phyloP scores from a whole-genome alignment of 2,329 filamentous ascomycete species.

The Aspergillus transmontanensis region DNA sequence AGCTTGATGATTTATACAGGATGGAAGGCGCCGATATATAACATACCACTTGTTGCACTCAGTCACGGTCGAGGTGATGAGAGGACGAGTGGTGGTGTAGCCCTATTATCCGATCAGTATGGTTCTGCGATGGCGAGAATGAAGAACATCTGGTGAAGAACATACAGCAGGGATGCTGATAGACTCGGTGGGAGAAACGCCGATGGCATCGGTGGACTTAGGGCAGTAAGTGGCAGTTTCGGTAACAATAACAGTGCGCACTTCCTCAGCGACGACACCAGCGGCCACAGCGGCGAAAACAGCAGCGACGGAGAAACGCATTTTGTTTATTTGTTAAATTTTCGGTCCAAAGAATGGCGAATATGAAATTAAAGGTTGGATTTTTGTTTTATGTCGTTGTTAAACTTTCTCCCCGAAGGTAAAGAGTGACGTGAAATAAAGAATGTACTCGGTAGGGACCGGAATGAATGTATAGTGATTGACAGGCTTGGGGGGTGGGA shows the following conservation, averaged over 20 bases:
- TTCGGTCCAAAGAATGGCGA: conserved; percentile 17
- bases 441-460: conserved; percentile 43
- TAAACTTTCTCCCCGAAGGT: background rate
- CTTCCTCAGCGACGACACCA: conserved; percentile 37
- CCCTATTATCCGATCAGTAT: conserved; percentile 4
- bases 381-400: conserved; percentile 7
- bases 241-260: conserved; percentile 66
- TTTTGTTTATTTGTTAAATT: conserved; percentile 38
- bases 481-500: conserved; percentile 13
- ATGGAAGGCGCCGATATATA: background rate
- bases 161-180: conserved; percentile 69
- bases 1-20: background rate
- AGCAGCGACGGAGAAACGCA: conserved; percentile 53
- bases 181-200: conserved; percentile 59
- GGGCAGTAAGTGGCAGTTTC: conserved; percentile 74
- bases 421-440: conserved; percentile 30
- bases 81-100: conserved; percentile 63
- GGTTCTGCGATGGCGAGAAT: background rate
- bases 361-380: conserved; percentile 23
- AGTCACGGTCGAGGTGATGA: conserved; percentile 56
- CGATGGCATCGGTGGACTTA: conserved; percentile 63
- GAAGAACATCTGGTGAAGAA: background rate
- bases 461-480: conserved; percentile 47
- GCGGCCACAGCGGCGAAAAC: conserved; percentile 41
- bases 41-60: conserved; percentile 46